A percentile compares a stretch with the other conserved stretches of the same genome.
These are phyloP conservation scores for Coemansia sp. DNA, from an alignment of 192 early-diverging fungal species.

Conservation along the genomic window DNA sequence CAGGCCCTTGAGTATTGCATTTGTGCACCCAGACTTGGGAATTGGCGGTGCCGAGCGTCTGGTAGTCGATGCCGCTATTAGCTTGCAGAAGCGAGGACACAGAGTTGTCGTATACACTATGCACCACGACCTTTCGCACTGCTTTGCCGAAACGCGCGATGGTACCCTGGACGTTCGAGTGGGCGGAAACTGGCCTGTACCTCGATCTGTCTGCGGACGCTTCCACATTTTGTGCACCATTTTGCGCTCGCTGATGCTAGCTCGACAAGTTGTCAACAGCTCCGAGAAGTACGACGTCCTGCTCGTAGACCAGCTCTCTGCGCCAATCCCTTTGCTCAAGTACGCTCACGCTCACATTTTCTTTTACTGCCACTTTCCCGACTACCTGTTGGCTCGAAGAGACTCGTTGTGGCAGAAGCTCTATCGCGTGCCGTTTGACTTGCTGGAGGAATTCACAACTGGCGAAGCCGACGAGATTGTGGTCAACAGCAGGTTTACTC, in stretches of 20 bases:
- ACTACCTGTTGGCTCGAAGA: slow-evolving; percentile 73
- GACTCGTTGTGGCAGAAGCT: slow-evolving; percentile 59
- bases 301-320: slow-evolving; percentile 86
- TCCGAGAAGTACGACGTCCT: slow-evolving; percentile 65
- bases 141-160: slow-evolving; percentile 89
- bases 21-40: slow-evolving; percentile 92
- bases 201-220: slow-evolving; percentile 65
- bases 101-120: slow-evolving; percentile 80
- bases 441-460: slow-evolving; percentile 82
- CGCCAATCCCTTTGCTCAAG: slow-evolving; percentile 75
- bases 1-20: slow-evolving; percentile 59
- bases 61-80: slow-evolving; percentile 87
- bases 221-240: slow-evolving; percentile 82
- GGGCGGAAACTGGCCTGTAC: slow-evolving; percentile 68
- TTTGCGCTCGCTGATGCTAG: slow-evolving; percentile 69
- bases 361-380: slow-evolving; percentile 97
- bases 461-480: slow-evolving; percentile 83
- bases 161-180: slow-evolving; percentile 77
- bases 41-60: slow-evolving; percentile 96
- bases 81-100: slow-evolving; percentile 78
- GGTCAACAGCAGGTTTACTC: slow-evolving; percentile 91
- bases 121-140: slow-evolving; percentile 83
- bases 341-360: slow-evolving; percentile 70
- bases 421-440: slow-evolving; percentile 82
- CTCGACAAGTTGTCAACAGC: slow-evolving; percentile 51